Evolutionary conservation across 2,329 filamentous ascomycete species (phyloP).

Genomic region (Sporothrix curviconia): DNA sequence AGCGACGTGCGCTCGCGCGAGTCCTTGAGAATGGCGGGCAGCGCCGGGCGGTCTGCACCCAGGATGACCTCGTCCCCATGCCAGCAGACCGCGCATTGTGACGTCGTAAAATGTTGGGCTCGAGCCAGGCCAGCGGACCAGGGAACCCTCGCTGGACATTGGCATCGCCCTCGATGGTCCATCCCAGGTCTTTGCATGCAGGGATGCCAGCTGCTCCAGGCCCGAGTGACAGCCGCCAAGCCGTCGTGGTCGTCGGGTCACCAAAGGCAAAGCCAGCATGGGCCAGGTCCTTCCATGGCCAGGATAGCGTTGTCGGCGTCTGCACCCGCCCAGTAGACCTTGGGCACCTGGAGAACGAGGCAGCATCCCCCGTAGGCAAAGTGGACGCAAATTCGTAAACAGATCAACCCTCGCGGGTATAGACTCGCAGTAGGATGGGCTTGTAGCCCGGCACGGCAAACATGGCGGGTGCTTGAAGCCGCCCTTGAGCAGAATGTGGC

Average conservation of each 20-base stretch:
- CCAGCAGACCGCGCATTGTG: constrained; percentile 5
- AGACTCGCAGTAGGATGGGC: constrained; percentile 22
- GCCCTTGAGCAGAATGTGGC: constrained; percentile 42
- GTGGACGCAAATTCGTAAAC: constrained; percentile 17
- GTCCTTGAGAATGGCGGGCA: constrained; percentile 9
- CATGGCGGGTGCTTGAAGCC: constrained; percentile 53
- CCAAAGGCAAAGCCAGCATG: constrained; percentile 45
- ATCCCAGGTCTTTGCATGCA: constrained; percentile 28
- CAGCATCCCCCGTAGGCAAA: constrained; percentile 22
- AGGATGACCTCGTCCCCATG: constrained; percentile 24
- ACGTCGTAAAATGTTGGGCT: constrained; percentile 17
- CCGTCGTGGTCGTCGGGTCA: constrained; percentile 29
- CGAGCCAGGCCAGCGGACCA: constrained; percentile 28
- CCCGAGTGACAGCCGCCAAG: constrained; percentile 18
- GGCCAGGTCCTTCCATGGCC: constrained; percentile 62
- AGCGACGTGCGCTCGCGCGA: constrained; percentile 13
- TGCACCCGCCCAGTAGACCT: constrained; percentile 22
- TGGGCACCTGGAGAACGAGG: constrained; percentile 19
- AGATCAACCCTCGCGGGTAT: constrained; percentile 24
- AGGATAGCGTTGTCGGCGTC: constrained; percentile 50
- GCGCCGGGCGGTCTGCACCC: constrained; percentile 23
- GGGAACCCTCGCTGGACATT: too few relatives aligned
- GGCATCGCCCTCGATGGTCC: constrained; percentile 15
- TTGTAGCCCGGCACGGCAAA: constrained; percentile 14
- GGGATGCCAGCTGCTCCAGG: constrained; percentile 30